Evolutionary conservation across 2,329 filamentous ascomycete species (phyloP).

Genomic region (Falciphora oryzae): DNA sequence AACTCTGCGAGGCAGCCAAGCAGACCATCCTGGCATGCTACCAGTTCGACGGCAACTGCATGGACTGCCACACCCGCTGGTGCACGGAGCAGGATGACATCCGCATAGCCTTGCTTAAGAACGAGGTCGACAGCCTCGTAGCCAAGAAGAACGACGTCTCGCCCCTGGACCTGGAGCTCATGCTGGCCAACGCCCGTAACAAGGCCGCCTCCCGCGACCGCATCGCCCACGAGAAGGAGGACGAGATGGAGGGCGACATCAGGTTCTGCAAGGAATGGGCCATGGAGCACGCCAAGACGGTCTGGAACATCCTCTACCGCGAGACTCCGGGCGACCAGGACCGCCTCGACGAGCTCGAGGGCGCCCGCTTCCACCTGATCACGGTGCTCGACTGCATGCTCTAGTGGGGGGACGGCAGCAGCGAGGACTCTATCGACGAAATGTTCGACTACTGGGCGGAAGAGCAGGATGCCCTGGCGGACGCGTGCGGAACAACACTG

Average conservation of each 20-base stretch:
- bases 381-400: neutral
- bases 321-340: neutral
- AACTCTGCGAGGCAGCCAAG: neutral
- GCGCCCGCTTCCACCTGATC: neutral
- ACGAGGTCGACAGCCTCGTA: neutral
- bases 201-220: neutral
- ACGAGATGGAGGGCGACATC: neutral
- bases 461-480: neutral
- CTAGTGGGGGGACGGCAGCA: neutral
- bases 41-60: neutral
- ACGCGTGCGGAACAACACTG: neutral
- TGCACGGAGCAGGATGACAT: neutral
- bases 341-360: conserved; percentile 3
- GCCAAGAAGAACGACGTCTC: neutral
- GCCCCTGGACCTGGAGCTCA: neutral
- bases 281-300: neutral
- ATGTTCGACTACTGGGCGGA: neutral
- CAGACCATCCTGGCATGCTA: conserved; percentile 5
- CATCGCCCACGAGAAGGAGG: neutral
- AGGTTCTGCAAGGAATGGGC: conserved; percentile 1
- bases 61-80: neutral
- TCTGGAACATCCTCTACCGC: conserved; percentile 7
- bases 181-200: neutral
- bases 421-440: too few relatives aligned
- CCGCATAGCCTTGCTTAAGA: neutral